Conservation (phyloP, 164 flowering plant genomes). For the Echeveria elegans region DNA sequence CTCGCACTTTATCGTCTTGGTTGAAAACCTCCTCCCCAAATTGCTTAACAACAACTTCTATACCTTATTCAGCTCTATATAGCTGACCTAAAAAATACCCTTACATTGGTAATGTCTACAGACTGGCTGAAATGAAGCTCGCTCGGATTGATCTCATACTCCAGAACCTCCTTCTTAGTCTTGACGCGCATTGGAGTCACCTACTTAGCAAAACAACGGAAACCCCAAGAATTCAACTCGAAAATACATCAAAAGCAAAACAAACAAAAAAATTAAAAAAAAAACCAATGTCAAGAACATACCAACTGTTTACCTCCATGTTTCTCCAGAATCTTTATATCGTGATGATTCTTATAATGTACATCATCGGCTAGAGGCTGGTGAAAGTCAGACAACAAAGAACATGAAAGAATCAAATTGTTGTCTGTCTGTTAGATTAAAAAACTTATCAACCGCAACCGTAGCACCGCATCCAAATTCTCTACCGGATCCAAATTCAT, state of each 20-base stretch:
- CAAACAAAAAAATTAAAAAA: background rate
- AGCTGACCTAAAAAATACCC: background rate
- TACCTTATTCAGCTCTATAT: constrained; percentile 34
- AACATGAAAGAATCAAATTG: too few relatives aligned
- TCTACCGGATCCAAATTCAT: too few relatives aligned
- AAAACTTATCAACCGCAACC: too few relatives aligned
- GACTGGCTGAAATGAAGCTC: constrained; percentile 82
- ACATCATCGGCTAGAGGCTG: constrained; percentile 99
- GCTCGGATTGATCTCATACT: constrained; percentile 72
- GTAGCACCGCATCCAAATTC: too few relatives aligned
- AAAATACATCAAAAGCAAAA: background rate
- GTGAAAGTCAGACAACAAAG: background rate
- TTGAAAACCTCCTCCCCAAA: constrained; percentile 58
- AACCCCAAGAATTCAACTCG: too few relatives aligned
- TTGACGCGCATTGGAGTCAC: constrained; percentile 85
- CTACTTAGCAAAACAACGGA: constrained; percentile 17
- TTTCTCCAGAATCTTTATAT: constrained; percentile 76
- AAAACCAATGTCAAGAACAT: constrained; percentile 15
- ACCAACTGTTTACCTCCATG: constrained; percentile 86
- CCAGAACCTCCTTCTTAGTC: constrained; percentile 75
- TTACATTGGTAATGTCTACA: constrained; percentile 68
- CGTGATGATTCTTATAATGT: constrained; percentile 69
- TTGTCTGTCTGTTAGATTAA: background rate
- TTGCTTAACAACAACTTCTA: constrained; percentile 79
- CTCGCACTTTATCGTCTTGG: constrained; percentile 91